A percentile compares a stretch with the other conserved stretches of the same genome.
Evolutionary conservation across 2,329 filamentous ascomycete species (phyloP).

Genomic region (Thermochaetoides dissita): DNA sequence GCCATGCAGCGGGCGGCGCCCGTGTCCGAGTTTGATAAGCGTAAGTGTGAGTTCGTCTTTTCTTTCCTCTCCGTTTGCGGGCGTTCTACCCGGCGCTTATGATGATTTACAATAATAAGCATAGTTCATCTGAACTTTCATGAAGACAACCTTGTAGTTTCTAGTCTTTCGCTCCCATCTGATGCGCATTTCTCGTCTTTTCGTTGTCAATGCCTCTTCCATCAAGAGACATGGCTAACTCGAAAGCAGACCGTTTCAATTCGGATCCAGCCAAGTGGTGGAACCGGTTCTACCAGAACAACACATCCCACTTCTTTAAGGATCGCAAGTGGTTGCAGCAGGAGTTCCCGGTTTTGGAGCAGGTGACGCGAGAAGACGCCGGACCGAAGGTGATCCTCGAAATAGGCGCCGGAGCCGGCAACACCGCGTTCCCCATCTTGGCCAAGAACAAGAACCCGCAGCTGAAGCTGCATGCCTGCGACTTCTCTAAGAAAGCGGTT

Average conservation of each 20-base stretch:
- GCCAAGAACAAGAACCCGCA: conserved; percentile 68
- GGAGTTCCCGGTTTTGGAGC: conserved; percentile 79
- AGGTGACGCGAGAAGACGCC: conserved; percentile 56
- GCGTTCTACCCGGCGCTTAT: conserved; percentile 17
- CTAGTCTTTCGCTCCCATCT: conserved; percentile 66
- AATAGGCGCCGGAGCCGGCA: conserved; percentile 88
- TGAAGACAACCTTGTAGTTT: conserved; percentile 47
- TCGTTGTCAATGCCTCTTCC: conserved; percentile 3
- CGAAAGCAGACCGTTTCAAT: conserved; percentile 61
- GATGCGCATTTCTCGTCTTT: conserved; percentile 23
- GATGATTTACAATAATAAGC: conserved; percentile 44
- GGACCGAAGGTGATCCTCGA: conserved; percentile 65
- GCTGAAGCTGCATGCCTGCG: conserved; percentile 80
- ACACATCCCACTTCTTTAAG: conserved; percentile 96
- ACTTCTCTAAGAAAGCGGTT: conserved; percentile 91
- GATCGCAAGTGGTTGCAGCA: conserved; percentile 94
- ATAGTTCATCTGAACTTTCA: conserved; percentile 56
- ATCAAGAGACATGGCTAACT: conserved; percentile 23
- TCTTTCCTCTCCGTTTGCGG: background rate
- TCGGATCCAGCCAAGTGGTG: conserved; percentile 87
- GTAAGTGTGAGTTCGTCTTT: conserved; percentile 30
- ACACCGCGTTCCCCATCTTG: conserved; percentile 87
- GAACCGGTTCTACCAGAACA: conserved; percentile 97
- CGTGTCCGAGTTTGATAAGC: conserved; percentile 85
- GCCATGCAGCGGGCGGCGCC: conserved; percentile 71